Base-by-base conservation (phyloP, 2,329 filamentous ascomycete genomes). In the Chaetomiaceae sp. region DNA sequence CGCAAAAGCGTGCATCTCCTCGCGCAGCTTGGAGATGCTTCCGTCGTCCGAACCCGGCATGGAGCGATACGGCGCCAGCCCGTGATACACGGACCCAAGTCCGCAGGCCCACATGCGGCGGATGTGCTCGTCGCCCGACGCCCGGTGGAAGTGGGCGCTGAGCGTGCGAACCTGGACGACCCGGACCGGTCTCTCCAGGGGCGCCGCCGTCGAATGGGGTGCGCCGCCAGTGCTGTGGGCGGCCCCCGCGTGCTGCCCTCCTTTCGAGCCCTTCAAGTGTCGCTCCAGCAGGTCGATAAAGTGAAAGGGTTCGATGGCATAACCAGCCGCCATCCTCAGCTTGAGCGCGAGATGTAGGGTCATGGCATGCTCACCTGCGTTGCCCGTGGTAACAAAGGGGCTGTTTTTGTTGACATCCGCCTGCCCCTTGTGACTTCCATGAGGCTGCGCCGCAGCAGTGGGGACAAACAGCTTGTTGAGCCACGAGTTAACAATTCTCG, bases 351-450 rank as follows among this genome's bases (percentile, higher is more conserved):
- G 58, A 7, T 63, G 64, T 54, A 72, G 65, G 11, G 63, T 66
- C 63, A 73, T 69, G 53, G 66, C 65, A 45, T 68, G 65, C 51
- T 68, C 65, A 27, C 65, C 67, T 1, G 67, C 66, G 45, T 69
- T 69, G 9, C 65, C 67, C 1, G 67, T 69, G 4, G 61, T 60
- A 41, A 69, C 59, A 14, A 65, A 54, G n/a, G 23, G 18, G 11
- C 14, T 45, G 20, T 42, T 23, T 30, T 8, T 43, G 13, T 16
- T 32, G 14, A n/a, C n/a, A n/a, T n/a, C n/a, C n/a, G 42, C 5
- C 16, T 13, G 1, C 6, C 9, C 5, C 11, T 37, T 21, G 13
- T n/a, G n/a, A n/a, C n/a, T n/a, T n/a, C n/a, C n/a, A n/a, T n/a
- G n/a, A n/a, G n/a, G n/a, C n/a, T n/a, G n/a, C n/a, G n/a, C n/a